phyloP scores from a whole-genome alignment of 306 rosid species.

The Cucumis hystrix region DNA sequence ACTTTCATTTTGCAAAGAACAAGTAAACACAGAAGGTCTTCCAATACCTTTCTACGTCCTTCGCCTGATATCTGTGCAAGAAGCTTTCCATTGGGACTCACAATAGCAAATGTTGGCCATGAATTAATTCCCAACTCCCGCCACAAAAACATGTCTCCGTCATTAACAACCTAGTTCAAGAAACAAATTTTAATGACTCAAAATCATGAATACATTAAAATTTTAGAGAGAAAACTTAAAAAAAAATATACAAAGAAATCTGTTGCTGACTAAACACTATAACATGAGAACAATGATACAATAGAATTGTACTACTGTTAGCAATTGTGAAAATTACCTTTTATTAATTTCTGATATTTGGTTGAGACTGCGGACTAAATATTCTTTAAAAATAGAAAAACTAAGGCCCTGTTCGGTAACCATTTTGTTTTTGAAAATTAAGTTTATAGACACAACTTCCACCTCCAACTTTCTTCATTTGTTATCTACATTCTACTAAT shows the following conservation, averaged over 20 bases:
- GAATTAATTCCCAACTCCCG: slow-evolving; percentile 79
- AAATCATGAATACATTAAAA: neutral
- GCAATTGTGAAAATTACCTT: neutral
- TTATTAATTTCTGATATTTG: neutral
- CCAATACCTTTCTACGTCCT: slow-evolving; percentile 77
- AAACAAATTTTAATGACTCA: neutral
- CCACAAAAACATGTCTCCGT: slow-evolving; percentile 92
- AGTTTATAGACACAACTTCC: too few relatives aligned
- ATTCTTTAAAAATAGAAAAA: neutral
- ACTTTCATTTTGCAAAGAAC: neutral
- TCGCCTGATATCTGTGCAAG: slow-evolving; percentile 88
- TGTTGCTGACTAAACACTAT: neutral
- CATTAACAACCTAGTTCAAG: slow-evolving; percentile 72
- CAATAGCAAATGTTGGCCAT: slow-evolving; percentile 91
- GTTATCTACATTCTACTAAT: too few relatives aligned
- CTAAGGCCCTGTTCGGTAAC: too few relatives aligned
- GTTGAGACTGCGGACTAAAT: neutral
- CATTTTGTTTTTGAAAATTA: too few relatives aligned
- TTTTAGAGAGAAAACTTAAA: neutral
- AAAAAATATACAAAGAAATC: neutral
- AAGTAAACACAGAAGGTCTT: neutral
- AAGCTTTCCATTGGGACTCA: slow-evolving; percentile 79
- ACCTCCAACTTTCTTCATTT: too few relatives aligned
- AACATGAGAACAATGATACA: neutral
- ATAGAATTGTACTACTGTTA: neutral